These are phyloP conservation scores for Populus deltoides DNA, from an alignment of 345 rosid genomes.

Conservation along the genomic window DNA sequence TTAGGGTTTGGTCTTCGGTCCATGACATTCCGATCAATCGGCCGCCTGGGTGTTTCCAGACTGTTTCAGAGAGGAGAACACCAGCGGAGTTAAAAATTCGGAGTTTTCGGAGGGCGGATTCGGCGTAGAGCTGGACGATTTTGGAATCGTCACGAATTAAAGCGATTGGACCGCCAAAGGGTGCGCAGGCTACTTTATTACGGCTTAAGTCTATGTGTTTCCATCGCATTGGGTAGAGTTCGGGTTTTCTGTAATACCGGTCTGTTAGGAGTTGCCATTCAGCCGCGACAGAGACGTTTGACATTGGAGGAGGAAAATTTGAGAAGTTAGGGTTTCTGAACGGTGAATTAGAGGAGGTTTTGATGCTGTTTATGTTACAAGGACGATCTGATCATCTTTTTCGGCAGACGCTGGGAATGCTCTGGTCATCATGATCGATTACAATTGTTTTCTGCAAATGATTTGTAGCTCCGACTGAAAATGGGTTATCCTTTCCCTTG, in stretches of 20 bases:
- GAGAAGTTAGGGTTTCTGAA: background rate
- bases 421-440: background rate
- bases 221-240: conserved; percentile 85
- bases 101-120: conserved; percentile 93
- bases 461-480: background rate
- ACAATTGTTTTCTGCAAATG: background rate
- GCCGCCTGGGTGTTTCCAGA: conserved; percentile 94
- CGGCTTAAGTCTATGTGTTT: conserved; percentile 79
- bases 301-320: conserved; percentile 36
- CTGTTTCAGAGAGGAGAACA: conserved; percentile 63
- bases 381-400: background rate
- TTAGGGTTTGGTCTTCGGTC: conserved; percentile 83
- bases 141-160: conserved; percentile 95
- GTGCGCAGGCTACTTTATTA: conserved; percentile 91
- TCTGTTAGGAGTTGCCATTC: conserved; percentile 94
- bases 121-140: conserved; percentile 94
- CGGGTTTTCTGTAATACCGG: conserved; percentile 85
- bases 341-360: background rate
- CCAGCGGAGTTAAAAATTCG: conserved; percentile 96
- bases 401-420: background rate
- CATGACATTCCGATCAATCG: conserved; percentile 90
- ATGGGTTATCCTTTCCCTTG: background rate
- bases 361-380: background rate
- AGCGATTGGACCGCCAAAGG: conserved; percentile 91
- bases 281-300: conserved; percentile 90